Evolutionary conservation across 2,329 filamentous ascomycete genomes (phyloP).

Genomic region (Pleoardoris graminearum): DNA sequence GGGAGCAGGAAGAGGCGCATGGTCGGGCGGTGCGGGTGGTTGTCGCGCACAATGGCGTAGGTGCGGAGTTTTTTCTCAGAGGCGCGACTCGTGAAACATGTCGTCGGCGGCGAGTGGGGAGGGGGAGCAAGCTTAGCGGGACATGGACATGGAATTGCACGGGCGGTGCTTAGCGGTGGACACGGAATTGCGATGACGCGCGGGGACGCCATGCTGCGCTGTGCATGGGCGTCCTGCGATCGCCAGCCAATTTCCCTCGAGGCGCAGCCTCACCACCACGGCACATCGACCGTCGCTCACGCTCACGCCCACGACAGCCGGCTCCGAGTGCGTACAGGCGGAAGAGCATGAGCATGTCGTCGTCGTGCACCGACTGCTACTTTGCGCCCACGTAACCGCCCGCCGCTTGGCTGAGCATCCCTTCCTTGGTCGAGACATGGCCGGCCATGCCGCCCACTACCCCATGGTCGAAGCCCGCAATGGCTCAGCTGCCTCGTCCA

Average conservation of each 20-base stretch:
- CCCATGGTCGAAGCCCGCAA: slow-evolving; percentile 36
- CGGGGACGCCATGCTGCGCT: slow-evolving; percentile 13
- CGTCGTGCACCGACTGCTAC: slow-evolving; percentile 24
- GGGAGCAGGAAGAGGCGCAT: slow-evolving; percentile 97
- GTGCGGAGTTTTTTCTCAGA: slow-evolving; percentile 16
- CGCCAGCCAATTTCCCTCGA: not conserved
- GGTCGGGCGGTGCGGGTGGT: slow-evolving; percentile 15
- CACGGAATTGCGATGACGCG: not conserved
- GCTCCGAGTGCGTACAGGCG: no score
- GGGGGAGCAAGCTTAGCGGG: not conserved
- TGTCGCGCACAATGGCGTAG: slow-evolving; percentile 19
- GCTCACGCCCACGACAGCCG: not conserved
- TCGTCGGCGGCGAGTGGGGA: slow-evolving; percentile 16
- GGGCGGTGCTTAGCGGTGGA: not conserved
- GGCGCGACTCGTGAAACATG: slow-evolving; percentile 24
- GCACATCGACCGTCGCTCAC: not conserved
- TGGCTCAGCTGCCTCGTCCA: no score
- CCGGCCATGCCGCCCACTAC: slow-evolving; percentile 17
- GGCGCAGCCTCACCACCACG: not conserved
- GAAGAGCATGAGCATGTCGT: slow-evolving; percentile 25
- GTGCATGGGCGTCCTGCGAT: slow-evolving; percentile 4
- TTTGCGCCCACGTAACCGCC: slow-evolving; percentile 34
- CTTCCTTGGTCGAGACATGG: slow-evolving; percentile 29
- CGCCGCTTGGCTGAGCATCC: not conserved
- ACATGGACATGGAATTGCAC: no score